Conservation (phyloP, 108 stramenopile species). For the Asterionellopsis glacialis region DNA sequence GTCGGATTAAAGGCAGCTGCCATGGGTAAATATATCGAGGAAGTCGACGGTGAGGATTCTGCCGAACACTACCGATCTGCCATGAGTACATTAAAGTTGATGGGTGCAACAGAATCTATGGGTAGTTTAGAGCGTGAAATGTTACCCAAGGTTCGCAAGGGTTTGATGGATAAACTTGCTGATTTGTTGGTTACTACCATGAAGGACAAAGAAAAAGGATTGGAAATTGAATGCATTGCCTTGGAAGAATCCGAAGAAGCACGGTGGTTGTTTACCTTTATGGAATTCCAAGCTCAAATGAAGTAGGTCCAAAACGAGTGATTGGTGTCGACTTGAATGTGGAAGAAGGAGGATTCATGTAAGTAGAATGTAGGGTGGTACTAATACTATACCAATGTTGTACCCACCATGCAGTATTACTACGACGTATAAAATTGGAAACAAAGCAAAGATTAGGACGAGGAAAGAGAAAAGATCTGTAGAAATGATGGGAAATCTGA, state of each 20-base stretch:
- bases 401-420: too few species aligned
- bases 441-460: too few species aligned
- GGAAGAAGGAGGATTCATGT: too few species aligned
- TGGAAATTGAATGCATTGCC: slow-evolving; percentile 19
- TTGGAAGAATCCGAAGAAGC: slow-evolving; percentile 20
- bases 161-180: slow-evolving; percentile 17
- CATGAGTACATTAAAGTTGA: slow-evolving; percentile 2
- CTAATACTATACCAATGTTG: too few species aligned
- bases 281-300: slow-evolving; percentile 17
- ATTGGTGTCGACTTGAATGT: too few species aligned
- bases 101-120: slow-evolving; percentile 7
- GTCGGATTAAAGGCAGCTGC: slow-evolving; percentile 15
- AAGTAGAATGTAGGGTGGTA: too few species aligned
- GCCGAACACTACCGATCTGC: slow-evolving; percentile 6
- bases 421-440: too few species aligned
- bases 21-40: slow-evolving; percentile 2
- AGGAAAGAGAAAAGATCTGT: too few species aligned
- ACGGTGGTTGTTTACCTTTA: slow-evolving; percentile 15
- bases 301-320: slow-evolving; percentile 4
- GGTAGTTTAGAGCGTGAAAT: slow-evolving; percentile 13
- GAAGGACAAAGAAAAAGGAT: slow-evolving; percentile 9
- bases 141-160: slow-evolving; percentile 7
- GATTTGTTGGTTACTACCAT: slow-evolving; percentile 12
- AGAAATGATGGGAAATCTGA: too few species aligned
- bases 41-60: slow-evolving; percentile 7